Percentiles rank a stretch among this genome's conserved stretches.
These are phyloP conservation scores for Eutypa lata DNA, from an alignment of 2,329 filamentous ascomycete species.

Conservation along the genomic window DNA sequence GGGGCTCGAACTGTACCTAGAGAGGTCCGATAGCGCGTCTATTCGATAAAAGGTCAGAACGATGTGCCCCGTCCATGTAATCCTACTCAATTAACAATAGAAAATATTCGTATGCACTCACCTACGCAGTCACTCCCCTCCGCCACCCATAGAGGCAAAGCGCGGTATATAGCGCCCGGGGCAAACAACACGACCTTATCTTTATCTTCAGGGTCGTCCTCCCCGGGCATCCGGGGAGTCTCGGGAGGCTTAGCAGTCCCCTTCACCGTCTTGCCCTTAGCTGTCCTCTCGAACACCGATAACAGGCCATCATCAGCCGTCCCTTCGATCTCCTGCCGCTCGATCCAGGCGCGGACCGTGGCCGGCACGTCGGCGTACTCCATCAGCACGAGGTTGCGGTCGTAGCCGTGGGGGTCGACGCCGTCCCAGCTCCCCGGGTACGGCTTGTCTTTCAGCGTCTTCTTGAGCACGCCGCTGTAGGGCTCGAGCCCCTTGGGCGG, in stretches of 20 bases:
- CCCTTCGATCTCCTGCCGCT: constrained; percentile 37
- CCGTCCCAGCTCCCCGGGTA: constrained; percentile 53
- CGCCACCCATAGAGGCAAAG: constrained; percentile 48
- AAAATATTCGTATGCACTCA: too few relatives aligned
- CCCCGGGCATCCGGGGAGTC: constrained; percentile 13
- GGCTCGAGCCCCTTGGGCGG: constrained; percentile 36
- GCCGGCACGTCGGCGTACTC: constrained; percentile 40
- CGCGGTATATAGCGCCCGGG: constrained; percentile 48
- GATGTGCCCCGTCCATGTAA: too few relatives aligned
- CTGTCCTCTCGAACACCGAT: constrained; percentile 27
- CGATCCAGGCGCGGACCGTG: constrained; percentile 45
- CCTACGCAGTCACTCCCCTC: constrained; percentile 40
- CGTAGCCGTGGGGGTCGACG: constrained; percentile 48
- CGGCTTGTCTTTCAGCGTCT: constrained; percentile 35
- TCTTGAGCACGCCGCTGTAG: constrained; percentile 38
- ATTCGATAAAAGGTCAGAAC: background rate
- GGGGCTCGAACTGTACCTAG: constrained; percentile 23
- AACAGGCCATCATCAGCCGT: constrained; percentile 26
- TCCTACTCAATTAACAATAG: too few relatives aligned
- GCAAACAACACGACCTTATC: constrained; percentile 45
- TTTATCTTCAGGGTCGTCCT: background rate
- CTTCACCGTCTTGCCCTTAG: constrained; percentile 25
- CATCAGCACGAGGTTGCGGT: constrained; percentile 47
- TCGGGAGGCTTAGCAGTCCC: constrained; percentile 19
- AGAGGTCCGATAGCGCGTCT: constrained; percentile 14